Evolutionary conservation across 352 stramenopile species (phyloP).

Genomic region (Phytophthora podocarpi): DNA sequence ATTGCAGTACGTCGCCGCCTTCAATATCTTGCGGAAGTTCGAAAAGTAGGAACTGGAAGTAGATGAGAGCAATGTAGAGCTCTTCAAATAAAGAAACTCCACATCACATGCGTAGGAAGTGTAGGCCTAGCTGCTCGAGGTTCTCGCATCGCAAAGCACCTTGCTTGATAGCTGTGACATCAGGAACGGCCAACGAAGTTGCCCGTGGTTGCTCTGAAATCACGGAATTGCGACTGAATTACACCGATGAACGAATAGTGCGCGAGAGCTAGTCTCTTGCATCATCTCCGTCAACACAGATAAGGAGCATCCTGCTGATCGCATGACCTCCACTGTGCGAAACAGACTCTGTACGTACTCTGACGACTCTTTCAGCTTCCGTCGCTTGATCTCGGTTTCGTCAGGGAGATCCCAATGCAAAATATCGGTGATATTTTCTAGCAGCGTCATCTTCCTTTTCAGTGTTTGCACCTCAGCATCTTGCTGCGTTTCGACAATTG

Average conservation of each 20-base stretch:
- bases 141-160: no score
- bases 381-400: constrained; percentile 4
- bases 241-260: no score
- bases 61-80: background rate
- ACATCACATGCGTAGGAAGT: background rate
- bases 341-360: constrained; percentile 14
- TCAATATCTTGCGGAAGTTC: constrained; percentile 87
- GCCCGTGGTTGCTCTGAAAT: no score
- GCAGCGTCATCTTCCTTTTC: background rate
- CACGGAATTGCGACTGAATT: no score
- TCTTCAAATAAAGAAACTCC: constrained; percentile 1
- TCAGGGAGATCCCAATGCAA: background rate
- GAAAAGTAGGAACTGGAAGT: constrained; percentile 50
- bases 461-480: background rate
- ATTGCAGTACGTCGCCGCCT: constrained; percentile 87
- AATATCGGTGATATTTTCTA: no score
- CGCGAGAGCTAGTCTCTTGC: constrained; percentile 1
- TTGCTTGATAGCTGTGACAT: no score
- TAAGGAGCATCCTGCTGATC: background rate
- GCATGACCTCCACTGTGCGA: constrained; percentile 7
- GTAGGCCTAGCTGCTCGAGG: no score
- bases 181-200: no score
- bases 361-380: constrained; percentile 7
- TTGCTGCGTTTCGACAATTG: background rate
- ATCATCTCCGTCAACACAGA: background rate